Evolutionary conservation across 2,329 filamentous ascomycete species (phyloP).

Genomic region (Cytospora mali): DNA sequence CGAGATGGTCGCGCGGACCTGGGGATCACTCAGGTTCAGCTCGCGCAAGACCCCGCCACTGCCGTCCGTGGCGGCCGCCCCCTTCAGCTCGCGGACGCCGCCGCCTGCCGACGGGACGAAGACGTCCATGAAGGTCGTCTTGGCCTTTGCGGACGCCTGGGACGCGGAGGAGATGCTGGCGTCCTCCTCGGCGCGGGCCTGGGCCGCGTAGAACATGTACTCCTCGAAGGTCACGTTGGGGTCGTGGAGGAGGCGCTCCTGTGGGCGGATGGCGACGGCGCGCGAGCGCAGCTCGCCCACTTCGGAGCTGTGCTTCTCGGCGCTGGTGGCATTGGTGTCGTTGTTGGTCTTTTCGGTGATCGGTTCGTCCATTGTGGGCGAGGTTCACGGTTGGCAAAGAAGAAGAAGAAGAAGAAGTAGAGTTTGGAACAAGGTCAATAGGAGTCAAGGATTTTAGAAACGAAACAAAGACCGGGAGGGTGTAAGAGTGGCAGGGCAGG

Average conservation of each 20-base stretch:
- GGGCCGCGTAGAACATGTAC: conserved; percentile 28
- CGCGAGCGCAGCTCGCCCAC: conserved; percentile 9
- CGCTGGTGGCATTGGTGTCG: conserved; percentile 4
- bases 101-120: conserved; percentile 20
- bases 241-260: conserved; percentile 25
- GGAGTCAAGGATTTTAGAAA: not conserved
- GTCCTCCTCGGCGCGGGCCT: conserved; percentile 23
- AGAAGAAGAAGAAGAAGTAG: not conserved
- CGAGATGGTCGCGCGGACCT: conserved; percentile 16
- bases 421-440: too few species aligned
- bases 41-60: conserved; percentile 17
- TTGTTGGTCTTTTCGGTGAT: not conserved
- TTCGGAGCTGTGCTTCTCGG: conserved; percentile 8
- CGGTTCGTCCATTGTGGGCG: conserved; percentile 1
- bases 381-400: not conserved
- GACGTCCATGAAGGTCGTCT: conserved; percentile 17
- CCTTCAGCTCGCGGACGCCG: conserved; percentile 16
- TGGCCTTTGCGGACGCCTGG: not conserved
- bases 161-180: not conserved
- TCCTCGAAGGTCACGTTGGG: conserved; percentile 25
- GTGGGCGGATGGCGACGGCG: conserved; percentile 14
- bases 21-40: conserved; percentile 24
- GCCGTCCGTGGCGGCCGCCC: conserved; percentile 1
- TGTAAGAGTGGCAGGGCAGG: not conserved
- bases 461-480: not conserved